Evolutionary conservation across 805 yeast species (phyloP).

Genomic region (Teunomyces cretensis): DNA sequence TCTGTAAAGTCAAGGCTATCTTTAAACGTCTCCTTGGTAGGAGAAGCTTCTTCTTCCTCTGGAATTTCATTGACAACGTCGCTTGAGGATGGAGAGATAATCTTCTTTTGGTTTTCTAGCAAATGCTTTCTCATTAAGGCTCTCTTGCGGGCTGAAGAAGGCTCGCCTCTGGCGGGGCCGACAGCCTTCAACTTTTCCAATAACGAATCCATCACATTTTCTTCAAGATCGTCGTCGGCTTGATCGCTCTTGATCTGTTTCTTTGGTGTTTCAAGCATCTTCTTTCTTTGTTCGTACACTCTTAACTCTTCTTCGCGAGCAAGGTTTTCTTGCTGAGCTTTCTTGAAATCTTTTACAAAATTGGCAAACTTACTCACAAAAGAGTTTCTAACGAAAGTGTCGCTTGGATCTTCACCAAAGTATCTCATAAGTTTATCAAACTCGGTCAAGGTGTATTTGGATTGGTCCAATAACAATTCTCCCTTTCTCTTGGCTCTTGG

Average conservation of each 20-base stretch:
- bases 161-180: conserved; percentile 74
- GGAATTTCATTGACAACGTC: neutral
- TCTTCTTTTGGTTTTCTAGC: conserved; percentile 18
- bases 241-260: conserved; percentile 22
- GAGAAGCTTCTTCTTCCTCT: conserved; percentile 16
- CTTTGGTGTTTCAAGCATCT: conserved; percentile 51
- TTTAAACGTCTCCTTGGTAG: conserved; percentile 7
- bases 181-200: conserved; percentile 85
- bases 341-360: conserved; percentile 60
- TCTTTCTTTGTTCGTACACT: conserved; percentile 74
- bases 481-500: conserved; percentile 56
- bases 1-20: conserved; percentile 1
- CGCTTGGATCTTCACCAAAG: conserved; percentile 70
- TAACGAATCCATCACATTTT: conserved; percentile 77
- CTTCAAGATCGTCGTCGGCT: conserved; percentile 37
- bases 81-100: conserved; percentile 7
- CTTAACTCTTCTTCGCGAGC: conserved; percentile 67
- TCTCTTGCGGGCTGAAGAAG: conserved; percentile 76
- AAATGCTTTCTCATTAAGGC: conserved; percentile 71
- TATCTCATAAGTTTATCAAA: conserved; percentile 62
- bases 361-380: conserved; percentile 63
- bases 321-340: conserved; percentile 63
- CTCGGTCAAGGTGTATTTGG: conserved; percentile 48
- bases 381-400: conserved; percentile 51
- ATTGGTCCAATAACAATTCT: conserved; percentile 50